Evolutionary conservation across 2,329 filamentous ascomycete genomes (phyloP), one percentile per base, ranked within the genome.

Genomic region (Fusarium coffeatum): DNA sequence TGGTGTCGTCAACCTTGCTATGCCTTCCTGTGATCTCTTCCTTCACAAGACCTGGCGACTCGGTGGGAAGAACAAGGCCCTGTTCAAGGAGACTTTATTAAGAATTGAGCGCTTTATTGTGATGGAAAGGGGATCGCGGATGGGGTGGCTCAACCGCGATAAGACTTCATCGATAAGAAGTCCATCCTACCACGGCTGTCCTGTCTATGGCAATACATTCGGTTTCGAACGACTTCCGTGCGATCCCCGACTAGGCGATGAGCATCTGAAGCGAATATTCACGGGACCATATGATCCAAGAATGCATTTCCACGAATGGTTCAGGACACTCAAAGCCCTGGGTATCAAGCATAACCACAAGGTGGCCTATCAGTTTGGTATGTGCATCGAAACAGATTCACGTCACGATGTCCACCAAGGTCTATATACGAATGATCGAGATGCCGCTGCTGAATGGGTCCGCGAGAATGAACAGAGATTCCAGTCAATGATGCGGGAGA

Each of bases 1-100:
- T 2, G 62, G 62, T 6, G 3, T 65, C 7, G 28, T 64, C 18
- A 59, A 59, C 34, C 5, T 59, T 6, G 61, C 22, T 10, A 30
- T 18, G 10, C 1, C 15, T 13, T 27, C n/a, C 25, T 5, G 2
- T 5, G 0, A n/a, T 6, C 2, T 2, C 2, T 8, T 1, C 11
- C 25, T 18, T 7, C 6, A 50, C 4, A 7, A n/a, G 12, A 7
- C 13, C 3, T 22, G 4, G 3, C 5, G 1, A 23, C 41, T 28
- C 18, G 20, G 2, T 3, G 8, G 3, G 5, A 23, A 6, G 27
- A 22, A 37, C 2, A 28, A 15, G 1, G 8, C 16, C 18, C 42
- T 34, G 11, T 0, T 41, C 7, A 46, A n/a, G 2, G 32, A 53
- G 25, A 1, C 9, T 9, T 2, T 63, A 15, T 37, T 9, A 0